Base-by-base conservation (phyloP, 441 rosid species). In the Pelargonium citronellum region DNA sequence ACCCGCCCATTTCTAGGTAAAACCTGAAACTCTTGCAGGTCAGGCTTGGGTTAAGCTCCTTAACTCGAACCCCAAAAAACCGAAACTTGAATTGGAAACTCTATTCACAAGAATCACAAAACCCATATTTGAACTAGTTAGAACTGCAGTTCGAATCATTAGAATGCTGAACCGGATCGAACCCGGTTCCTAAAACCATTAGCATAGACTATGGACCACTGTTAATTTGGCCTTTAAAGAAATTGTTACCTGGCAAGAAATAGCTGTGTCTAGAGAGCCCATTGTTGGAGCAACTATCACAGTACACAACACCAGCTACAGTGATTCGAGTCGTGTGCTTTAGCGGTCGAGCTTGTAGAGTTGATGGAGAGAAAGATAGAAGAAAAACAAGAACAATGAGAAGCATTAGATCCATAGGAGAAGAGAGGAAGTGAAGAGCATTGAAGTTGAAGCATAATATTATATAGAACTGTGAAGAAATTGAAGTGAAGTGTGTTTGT, bases 291-390 rank as follows among this genome's bases (percentile, higher is more conserved):
- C 90, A 88, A 2, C 82, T 80, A 73, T 88, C 91, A 30, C 89
- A 88, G 71, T 77, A 88, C 22, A 86, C 93, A 73, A 75, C 87
- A 7, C 89, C 93, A 13, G 81, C 93, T 20, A 86, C 90, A 0
- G 87, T 81, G 85, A 88, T 86, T 68, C 79, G 69, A 55, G 89
- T 81, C 49, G 80, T 76, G 51, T 79, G 82, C 5, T 66, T 72
- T 22, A 69, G 51, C 1, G 79, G 20, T 24, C 67, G 67, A 66
- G 72, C 76, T n/a, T 39, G 49, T 15, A 67, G 19, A 12, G 39
- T 13, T 27, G 30, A 27, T 27, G 30, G 30, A 27, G 30, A 27
- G 30, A 27, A 27, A 27, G 30, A 27, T 27, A 27, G 30, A 27
- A 27, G 30, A 27, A n/a, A 53, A 79, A 82, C 73, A 67, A 81